phyloP scores from a whole-genome alignment of 768 basidiomycete genomes.

The Postia placenta region DNA sequence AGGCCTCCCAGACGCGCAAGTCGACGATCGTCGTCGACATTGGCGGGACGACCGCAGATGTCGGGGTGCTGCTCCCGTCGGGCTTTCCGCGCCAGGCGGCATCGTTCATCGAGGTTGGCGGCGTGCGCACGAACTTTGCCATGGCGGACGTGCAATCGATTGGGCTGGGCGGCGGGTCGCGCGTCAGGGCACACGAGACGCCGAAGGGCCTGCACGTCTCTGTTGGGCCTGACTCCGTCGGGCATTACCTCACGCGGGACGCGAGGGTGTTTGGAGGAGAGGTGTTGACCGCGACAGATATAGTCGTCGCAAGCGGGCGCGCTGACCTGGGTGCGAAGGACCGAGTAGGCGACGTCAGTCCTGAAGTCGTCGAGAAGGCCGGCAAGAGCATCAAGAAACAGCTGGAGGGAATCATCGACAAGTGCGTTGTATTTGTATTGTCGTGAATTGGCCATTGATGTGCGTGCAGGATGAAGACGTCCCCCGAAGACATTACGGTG shows the following conservation, averaged over 20 bases:
- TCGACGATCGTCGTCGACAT: slow-evolving; percentile 64
- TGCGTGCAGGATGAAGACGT: slow-evolving; percentile 50
- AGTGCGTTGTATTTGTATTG: slow-evolving; percentile 9
- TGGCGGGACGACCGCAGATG: slow-evolving; percentile 62
- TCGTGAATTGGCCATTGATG: not conserved
- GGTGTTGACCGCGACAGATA: slow-evolving; percentile 55
- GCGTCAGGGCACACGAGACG: slow-evolving; percentile 31
- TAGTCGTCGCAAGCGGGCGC: slow-evolving; percentile 36
- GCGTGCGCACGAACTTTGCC: slow-evolving; percentile 54
- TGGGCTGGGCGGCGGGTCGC: slow-evolving; percentile 61
- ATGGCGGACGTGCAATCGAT: slow-evolving; percentile 54
- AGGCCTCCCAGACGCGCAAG: slow-evolving; percentile 17
- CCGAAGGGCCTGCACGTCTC: slow-evolving; percentile 31
- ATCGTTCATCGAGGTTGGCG: slow-evolving; percentile 55
- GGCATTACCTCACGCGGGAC: slow-evolving; percentile 44
- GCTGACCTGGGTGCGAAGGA: slow-evolving; percentile 23
- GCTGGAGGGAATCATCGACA: slow-evolving; percentile 45
- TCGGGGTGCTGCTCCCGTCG: too few relatives aligned
- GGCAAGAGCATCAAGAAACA: slow-evolving; percentile 35
- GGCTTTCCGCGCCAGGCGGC: slow-evolving; percentile 62
- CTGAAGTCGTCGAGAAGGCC: slow-evolving; percentile 26
- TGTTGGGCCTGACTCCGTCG: slow-evolving; percentile 63
- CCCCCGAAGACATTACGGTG: slow-evolving; percentile 46
- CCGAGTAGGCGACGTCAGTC: slow-evolving; percentile 16
- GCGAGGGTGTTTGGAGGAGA: slow-evolving; percentile 51